phyloP scores from a whole-genome alignment of 441 rosid species.

The Kokia cookei region DNA sequence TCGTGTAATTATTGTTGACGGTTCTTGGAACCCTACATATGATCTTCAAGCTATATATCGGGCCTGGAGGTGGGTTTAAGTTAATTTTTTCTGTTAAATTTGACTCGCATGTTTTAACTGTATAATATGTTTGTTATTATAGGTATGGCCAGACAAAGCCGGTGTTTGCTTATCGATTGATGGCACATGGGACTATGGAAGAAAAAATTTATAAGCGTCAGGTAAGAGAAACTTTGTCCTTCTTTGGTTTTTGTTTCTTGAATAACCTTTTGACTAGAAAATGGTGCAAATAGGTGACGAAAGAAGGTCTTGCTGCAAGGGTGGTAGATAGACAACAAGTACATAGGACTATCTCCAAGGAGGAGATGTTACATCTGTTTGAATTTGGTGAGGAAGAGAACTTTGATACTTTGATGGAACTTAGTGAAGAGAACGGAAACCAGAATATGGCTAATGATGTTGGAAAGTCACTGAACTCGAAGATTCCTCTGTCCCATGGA shows the following conservation, averaged over 20 bases:
- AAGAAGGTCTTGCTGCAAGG: slow-evolving; percentile 99
- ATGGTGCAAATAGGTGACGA: slow-evolving; percentile 67
- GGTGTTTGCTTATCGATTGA: slow-evolving; percentile 88
- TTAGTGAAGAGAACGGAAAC: slow-evolving; percentile 32
- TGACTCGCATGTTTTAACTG: not conserved
- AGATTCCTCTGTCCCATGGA: slow-evolving; percentile 41
- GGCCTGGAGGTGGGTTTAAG: slow-evolving; percentile 82
- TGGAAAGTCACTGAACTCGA: slow-evolving; percentile 50
- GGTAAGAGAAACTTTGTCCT: slow-evolving; percentile 38
- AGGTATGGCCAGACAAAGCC: slow-evolving; percentile 99
- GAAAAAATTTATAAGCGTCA: slow-evolving; percentile 98
- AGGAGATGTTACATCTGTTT: slow-evolving; percentile 98
- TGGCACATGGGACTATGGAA: slow-evolving; percentile 99
- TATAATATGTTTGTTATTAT: slow-evolving; percentile 9
- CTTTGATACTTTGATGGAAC: slow-evolving; percentile 44
- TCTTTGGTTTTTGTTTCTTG: slow-evolving; percentile 15
- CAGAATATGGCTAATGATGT: slow-evolving; percentile 17
- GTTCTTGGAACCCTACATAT: slow-evolving; percentile 99
- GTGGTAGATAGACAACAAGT: slow-evolving; percentile 99
- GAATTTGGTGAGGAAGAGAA: slow-evolving; percentile 95
- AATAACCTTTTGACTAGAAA: slow-evolving; percentile 15
- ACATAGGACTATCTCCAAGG: slow-evolving; percentile 90
- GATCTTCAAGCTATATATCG: slow-evolving; percentile 99
- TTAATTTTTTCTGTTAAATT: not conserved
- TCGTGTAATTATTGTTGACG: slow-evolving; percentile 96